Conservation (phyloP, 1,139 yeast species). For the Maudiozyma humilis region DNA sequence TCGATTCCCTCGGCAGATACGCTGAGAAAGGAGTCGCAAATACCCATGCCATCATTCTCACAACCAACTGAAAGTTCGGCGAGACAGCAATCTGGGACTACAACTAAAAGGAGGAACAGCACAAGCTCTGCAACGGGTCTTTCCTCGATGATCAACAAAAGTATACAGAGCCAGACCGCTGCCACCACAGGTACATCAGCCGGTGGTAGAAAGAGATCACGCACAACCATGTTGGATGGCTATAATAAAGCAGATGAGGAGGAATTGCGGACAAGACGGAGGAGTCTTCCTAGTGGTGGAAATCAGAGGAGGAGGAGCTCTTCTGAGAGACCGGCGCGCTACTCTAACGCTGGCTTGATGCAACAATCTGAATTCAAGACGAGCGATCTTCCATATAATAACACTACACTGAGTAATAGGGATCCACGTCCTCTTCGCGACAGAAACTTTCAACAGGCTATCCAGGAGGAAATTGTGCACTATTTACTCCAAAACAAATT, state of each 20-base stretch:
- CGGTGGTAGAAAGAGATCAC: slow-evolving; percentile 7
- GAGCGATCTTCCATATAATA: neutral
- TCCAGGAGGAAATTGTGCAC: slow-evolving; percentile 60
- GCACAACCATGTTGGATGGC: slow-evolving; percentile 16
- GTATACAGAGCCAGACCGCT: slow-evolving; percentile 11
- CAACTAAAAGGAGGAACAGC: slow-evolving; percentile 18
- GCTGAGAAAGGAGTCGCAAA: slow-evolving; percentile 9
- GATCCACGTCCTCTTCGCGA: slow-evolving; percentile 81
- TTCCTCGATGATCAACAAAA: slow-evolving; percentile 23
- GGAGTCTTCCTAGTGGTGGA: slow-evolving; percentile 3
- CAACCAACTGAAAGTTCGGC: neutral
- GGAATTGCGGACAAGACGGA: neutral
- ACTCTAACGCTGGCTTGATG: neutral
- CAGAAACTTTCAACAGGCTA: slow-evolving; percentile 51
- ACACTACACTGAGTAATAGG: slow-evolving; percentile 6
- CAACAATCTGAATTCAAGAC: neutral
- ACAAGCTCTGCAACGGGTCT: slow-evolving; percentile 13
- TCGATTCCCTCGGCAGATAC: neutral
- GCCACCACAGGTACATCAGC: slow-evolving; percentile 1
- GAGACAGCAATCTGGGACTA: neutral
- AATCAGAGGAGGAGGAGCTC: neutral
- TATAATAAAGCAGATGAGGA: slow-evolving; percentile 2
- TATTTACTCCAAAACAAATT: slow-evolving; percentile 57
- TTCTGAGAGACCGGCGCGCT: slow-evolving; percentile 1
- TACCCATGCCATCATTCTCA: slow-evolving; percentile 12